Evolutionary conservation across 2,329 filamentous ascomycete genomes (phyloP).

Genomic region (Arthrobotrys pseudoclavata): DNA sequence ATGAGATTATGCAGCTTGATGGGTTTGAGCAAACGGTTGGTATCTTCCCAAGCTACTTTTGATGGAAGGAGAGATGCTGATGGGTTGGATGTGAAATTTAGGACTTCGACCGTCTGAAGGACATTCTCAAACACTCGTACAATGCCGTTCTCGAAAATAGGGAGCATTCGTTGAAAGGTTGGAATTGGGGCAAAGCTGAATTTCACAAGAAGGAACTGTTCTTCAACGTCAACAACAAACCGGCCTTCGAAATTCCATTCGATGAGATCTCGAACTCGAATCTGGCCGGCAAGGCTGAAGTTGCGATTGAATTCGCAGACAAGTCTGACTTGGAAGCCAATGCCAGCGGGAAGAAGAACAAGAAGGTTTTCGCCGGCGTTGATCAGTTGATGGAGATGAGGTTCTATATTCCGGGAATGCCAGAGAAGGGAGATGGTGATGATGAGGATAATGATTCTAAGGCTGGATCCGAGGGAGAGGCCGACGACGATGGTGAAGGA

Average conservation of each 20-base stretch:
- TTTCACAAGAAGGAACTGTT: slow-evolving; percentile 94
- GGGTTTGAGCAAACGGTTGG: slow-evolving; percentile 87
- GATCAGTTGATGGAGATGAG: slow-evolving; percentile 99
- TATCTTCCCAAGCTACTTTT: neutral
- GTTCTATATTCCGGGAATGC: slow-evolving; percentile 95
- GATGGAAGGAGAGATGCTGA: neutral
- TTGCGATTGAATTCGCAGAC: slow-evolving; percentile 88
- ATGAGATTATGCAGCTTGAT: slow-evolving; percentile 88
- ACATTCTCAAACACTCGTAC: slow-evolving; percentile 98
- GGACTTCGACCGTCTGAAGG: slow-evolving; percentile 90
- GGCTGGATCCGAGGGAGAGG: slow-evolving; percentile 45
- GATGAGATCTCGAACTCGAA: slow-evolving; percentile 98
- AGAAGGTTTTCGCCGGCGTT: slow-evolving; percentile 87
- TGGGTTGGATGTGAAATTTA: slow-evolving; percentile 64
- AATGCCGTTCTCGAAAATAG: slow-evolving; percentile 90
- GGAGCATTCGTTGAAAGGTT: slow-evolving; percentile 93
- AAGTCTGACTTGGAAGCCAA: slow-evolving; percentile 73
- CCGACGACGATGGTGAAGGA: slow-evolving; percentile 69
- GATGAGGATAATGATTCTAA: slow-evolving; percentile 60
- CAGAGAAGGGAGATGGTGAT: slow-evolving; percentile 76
- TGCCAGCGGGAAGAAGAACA: slow-evolving; percentile 78
- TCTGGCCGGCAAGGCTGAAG: slow-evolving; percentile 95
- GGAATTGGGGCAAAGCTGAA: slow-evolving; percentile 99
- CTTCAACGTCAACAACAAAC: slow-evolving; percentile 97
- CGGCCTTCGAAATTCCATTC: slow-evolving; percentile 96